Evolutionary conservation across 352 stramenopile species (phyloP), one percentile per base, ranked within the genome.

Genomic region (Globisporangium radiosum): DNA sequence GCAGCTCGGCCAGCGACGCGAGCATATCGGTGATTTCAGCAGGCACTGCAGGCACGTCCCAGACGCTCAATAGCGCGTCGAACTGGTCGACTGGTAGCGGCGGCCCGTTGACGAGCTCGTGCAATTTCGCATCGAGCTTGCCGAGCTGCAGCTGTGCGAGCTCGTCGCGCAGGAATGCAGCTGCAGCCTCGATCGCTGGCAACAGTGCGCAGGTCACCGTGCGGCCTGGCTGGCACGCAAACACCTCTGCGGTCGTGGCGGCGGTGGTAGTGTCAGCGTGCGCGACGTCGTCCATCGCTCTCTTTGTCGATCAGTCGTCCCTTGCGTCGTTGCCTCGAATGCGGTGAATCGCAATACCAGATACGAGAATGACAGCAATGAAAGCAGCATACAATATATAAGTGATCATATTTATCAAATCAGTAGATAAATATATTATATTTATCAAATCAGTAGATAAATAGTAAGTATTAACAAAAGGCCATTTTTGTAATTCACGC

Each of bases 141-240:
- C 75, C 75, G 3, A 67, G 60, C 10, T 68, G 61, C 11, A 89
- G 65, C 57, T 76, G 69, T 17, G 57, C 57, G 15, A 91, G 68
- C 49, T 91, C 75, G 8, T 71, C 63, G 53, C 78, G 72, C 19
- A 91, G 62, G 54, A 73, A 80, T 47, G 75, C 61, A 47, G 89
- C 78, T 33, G 78, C 77, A 15, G 77, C 75, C 52, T 85, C 70
- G 10, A 91, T 60, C 66, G 84, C 69, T 38, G 78, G 71, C 45
- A 86, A 64, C 44, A 79, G 64, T 40, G 63, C 62, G 48, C 63
- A 59, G 54, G 60, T 55, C 17, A 57, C 33, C 25, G n/a, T 37
- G 43, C 39, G 38, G 19, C 62, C 62, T 4, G 50, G 51, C 4
- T 52, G 61, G 44, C 61, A 64, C 43, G 36, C 44, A 25, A 64